Evolutionary conservation across 2,329 filamentous ascomycete genomes (phyloP).

Genomic region (Didymella arachidicola): DNA sequence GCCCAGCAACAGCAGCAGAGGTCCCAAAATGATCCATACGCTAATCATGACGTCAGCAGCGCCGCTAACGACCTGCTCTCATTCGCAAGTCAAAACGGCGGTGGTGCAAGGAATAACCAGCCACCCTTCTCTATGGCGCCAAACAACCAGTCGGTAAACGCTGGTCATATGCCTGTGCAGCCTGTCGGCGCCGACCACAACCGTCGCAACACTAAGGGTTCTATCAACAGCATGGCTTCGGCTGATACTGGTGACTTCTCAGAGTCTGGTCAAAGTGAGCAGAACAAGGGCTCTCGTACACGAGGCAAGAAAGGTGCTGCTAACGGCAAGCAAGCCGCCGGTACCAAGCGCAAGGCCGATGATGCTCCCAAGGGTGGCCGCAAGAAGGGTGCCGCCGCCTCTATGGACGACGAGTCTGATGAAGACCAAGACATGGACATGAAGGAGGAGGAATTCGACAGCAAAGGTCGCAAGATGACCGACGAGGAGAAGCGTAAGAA

Average conservation of each 20-base stretch:
- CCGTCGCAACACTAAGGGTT: constrained; percentile 58
- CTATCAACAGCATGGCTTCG: constrained; percentile 66
- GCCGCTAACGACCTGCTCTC: constrained; percentile 94
- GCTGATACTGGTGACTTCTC: constrained; percentile 70
- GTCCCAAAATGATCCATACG: constrained; percentile 69
- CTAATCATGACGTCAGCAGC: constrained; percentile 89
- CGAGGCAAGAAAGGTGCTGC: constrained; percentile 48
- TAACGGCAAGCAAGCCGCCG: constrained; percentile 47
- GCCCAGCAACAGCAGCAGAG: constrained; percentile 49
- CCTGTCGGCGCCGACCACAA: constrained; percentile 60
- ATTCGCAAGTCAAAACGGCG: constrained; percentile 75
- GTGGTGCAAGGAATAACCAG: constrained; percentile 62
- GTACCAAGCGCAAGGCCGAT: constrained; percentile 75
- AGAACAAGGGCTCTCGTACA: constrained; percentile 62
- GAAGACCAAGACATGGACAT: constrained; percentile 48
- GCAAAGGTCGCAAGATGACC: constrained; percentile 85
- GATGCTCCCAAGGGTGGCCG: constrained; percentile 72
- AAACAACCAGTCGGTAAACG: constrained; percentile 49
- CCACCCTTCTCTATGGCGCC: constrained; percentile 59
- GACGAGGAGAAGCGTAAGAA: constrained; percentile 99
- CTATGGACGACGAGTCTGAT: constrained; percentile 58
- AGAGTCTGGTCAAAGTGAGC: constrained; percentile 72
- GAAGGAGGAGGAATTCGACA: constrained; percentile 50
- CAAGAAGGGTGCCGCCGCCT: constrained; percentile 70
- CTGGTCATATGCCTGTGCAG: constrained; percentile 58